These are phyloP conservation scores for Biscogniauxia mediterranea DNA, from an alignment of 2,329 filamentous ascomycete genomes.

Conservation along the genomic window DNA sequence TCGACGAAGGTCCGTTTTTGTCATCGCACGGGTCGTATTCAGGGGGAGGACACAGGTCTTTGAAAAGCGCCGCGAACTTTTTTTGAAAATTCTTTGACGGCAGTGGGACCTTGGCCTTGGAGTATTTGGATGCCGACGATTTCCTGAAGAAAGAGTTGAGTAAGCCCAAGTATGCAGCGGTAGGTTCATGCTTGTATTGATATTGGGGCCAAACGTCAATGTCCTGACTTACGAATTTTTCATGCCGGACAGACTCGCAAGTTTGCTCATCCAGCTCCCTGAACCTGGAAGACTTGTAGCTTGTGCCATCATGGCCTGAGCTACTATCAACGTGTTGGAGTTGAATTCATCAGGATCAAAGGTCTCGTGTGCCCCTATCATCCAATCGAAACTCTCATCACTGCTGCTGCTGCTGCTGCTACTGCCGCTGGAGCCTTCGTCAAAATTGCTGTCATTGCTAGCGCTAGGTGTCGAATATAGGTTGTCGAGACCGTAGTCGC, in stretches of 20 bases:
- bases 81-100: background rate
- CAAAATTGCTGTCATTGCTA: no score
- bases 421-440: background rate
- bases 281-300: background rate
- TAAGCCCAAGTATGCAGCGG: no score
- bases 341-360: constrained; percentile 2
- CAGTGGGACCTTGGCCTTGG: background rate
- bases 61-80: no score
- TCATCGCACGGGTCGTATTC: background rate
- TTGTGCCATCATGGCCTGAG: constrained; percentile 7
- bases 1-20: background rate
- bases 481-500: no score
- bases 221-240: background rate
- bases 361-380: background rate
- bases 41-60: background rate
- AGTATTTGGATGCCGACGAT: no score
- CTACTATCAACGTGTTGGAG: background rate
- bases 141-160: no score
- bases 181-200: no score
- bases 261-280: constrained; percentile 9
- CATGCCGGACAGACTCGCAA: background rate
- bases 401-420: background rate
- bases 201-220: no score
- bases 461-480: no score
- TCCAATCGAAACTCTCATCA: background rate